phyloP scores from a whole-genome alignment of 2,329 filamentous ascomycete species.

The Aspergillus sp. region DNA sequence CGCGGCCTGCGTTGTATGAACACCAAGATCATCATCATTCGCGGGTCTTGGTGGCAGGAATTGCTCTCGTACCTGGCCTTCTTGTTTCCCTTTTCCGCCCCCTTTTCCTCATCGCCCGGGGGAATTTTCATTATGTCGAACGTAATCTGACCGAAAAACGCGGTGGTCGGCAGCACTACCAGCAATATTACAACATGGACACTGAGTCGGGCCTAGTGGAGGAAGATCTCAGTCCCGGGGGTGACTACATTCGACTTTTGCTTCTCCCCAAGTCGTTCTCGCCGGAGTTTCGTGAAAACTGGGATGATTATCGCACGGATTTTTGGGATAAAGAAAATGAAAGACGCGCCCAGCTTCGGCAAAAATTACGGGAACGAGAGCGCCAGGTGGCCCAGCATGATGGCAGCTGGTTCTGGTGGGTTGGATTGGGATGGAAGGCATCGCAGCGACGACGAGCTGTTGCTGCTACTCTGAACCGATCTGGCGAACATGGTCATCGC shows the following conservation, averaged over 20 bases:
- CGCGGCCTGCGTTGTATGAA: slow-evolving; percentile 88
- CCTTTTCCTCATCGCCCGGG: slow-evolving; percentile 58
- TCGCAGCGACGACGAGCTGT: slow-evolving; percentile 26
- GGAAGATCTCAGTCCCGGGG: slow-evolving; percentile 84
- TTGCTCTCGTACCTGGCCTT: slow-evolving; percentile 67
- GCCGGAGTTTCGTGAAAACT: slow-evolving; percentile 90
- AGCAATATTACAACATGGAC: slow-evolving; percentile 53
- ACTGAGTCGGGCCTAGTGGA: slow-evolving; percentile 63
- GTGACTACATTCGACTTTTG: slow-evolving; percentile 86
- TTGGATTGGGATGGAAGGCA: slow-evolving; percentile 51
- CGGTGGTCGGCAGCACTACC: slow-evolving; percentile 29
- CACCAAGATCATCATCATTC: slow-evolving; percentile 87
- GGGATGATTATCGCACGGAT: slow-evolving; percentile 88
- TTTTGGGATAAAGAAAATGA: slow-evolving; percentile 98
- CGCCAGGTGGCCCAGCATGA: slow-evolving; percentile 62
- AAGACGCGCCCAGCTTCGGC: slow-evolving; percentile 67
- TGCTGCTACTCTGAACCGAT: slow-evolving; percentile 9
- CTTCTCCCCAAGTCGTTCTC: slow-evolving; percentile 93
- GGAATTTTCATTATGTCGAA: slow-evolving; percentile 77
- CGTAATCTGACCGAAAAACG: slow-evolving; percentile 42
- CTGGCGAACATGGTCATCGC: slow-evolving; percentile 5
- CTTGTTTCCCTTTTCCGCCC: slow-evolving; percentile 68
- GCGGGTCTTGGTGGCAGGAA: slow-evolving; percentile 77
- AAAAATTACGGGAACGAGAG: slow-evolving; percentile 65
- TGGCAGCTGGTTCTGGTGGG: slow-evolving; percentile 80